Conservation (phyloP, 495 filamentous ascomycete species). For the Evernia prunastri region DNA sequence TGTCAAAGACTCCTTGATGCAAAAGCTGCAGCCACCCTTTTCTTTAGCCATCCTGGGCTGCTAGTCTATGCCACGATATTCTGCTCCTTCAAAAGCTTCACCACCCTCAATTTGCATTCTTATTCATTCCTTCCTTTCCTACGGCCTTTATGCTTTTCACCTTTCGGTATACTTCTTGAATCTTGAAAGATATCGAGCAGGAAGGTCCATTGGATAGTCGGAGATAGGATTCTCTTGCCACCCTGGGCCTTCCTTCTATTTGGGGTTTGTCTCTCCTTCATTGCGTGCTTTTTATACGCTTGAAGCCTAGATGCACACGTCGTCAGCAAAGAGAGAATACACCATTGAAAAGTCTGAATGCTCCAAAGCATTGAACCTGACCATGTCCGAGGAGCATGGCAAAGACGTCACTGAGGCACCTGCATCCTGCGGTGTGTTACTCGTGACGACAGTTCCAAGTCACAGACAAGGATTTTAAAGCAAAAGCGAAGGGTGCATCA, state of each 20-base stretch:
- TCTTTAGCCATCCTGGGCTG: not conserved
- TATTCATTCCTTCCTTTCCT: not conserved
- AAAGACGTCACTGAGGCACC: not conserved
- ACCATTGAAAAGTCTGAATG: not conserved
- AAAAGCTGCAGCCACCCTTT: not conserved
- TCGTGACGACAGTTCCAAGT: not conserved
- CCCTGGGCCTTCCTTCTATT: not conserved
- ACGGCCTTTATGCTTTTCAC: not conserved
- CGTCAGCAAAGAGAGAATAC: not conserved
- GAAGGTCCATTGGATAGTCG: not conserved
- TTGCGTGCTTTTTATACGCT: not conserved
- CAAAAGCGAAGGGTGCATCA: not conserved
- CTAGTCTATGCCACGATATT: not conserved
- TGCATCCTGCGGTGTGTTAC: not conserved
- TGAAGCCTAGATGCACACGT: not conserved
- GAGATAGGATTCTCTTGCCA: not conserved
- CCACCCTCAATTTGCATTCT: not conserved
- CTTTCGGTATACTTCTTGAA: not conserved
- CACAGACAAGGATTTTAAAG: not conserved
- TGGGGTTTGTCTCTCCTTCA: not conserved
- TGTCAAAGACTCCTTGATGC: slow-evolving; percentile 1
- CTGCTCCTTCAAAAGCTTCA: not conserved
- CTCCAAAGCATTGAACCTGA: not conserved
- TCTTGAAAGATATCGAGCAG: not conserved
- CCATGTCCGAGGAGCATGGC: not conserved